A percentile compares a stretch with the other conserved stretches of the same genome.
Conservation (phyloP, 768 basidiomycete genomes). For the Candolleomyces aberdarensis region DNA sequence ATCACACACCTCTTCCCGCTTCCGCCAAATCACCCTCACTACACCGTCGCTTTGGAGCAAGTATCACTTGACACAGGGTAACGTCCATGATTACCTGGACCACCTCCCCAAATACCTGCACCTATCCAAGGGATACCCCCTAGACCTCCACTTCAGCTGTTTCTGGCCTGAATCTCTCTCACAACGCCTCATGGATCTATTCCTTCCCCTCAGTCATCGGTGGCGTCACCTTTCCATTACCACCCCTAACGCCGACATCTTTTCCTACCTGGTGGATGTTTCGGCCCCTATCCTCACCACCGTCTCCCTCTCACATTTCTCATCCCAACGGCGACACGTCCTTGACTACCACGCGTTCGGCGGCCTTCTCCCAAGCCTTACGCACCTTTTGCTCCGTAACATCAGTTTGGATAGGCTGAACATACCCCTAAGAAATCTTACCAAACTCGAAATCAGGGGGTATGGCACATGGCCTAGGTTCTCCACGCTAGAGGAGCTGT, state of each 20-base stretch:
- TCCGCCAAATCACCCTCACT: slow-evolving; percentile 19
- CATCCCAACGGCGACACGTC: slow-evolving; percentile 14
- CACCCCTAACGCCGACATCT: slow-evolving; percentile 18
- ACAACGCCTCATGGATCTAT: slow-evolving; percentile 17
- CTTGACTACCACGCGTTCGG: slow-evolving; percentile 18
- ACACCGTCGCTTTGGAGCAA: slow-evolving; percentile 32
- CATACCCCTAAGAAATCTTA: slow-evolving; percentile 19
- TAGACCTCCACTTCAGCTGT: slow-evolving; percentile 26
- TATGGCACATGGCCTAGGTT: slow-evolving; percentile 27
- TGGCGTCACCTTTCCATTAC: slow-evolving; percentile 26
- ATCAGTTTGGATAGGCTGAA: slow-evolving; percentile 20
- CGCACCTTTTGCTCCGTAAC: slow-evolving; percentile 24
- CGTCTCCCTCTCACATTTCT: slow-evolving; percentile 23
- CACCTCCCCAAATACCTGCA: slow-evolving; percentile 20
- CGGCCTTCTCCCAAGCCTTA: slow-evolving; percentile 20
- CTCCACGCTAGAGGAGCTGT: slow-evolving; percentile 17
- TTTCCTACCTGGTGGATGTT: slow-evolving; percentile 19
- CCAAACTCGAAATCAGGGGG: slow-evolving; percentile 26
- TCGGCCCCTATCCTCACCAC: slow-evolving; percentile 19
- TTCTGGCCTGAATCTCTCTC: slow-evolving; percentile 23
- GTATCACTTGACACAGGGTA: slow-evolving; percentile 22
- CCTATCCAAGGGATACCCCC: slow-evolving; percentile 25
- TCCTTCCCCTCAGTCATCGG: slow-evolving; percentile 25
- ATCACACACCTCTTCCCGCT: slow-evolving; percentile 19
- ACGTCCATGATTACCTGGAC: slow-evolving; percentile 17